Conservation (phyloP, 1,284 basidiomycete genomes). For the Tylopilus sp. region DNA sequence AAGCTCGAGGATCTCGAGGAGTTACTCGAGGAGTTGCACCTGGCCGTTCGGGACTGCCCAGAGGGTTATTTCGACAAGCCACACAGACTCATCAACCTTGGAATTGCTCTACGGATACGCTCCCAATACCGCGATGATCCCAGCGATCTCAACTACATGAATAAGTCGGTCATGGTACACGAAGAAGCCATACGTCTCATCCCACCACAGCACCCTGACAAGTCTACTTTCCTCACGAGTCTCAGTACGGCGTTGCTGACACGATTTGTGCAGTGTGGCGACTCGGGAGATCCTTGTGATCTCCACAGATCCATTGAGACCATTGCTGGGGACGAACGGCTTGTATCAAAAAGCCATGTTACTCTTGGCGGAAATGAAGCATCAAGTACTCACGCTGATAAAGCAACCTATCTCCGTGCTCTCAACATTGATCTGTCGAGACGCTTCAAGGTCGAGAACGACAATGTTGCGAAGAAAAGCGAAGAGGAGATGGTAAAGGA, state of each 20-base stretch:
- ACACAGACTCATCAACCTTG: constrained; percentile 14
- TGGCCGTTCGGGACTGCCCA: not conserved
- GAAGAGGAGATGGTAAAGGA: too few species aligned
- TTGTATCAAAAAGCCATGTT: constrained; percentile 1
- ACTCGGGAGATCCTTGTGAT: not conserved
- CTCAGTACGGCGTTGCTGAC: not conserved
- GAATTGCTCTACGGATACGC: constrained; percentile 4
- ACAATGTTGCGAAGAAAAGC: too few species aligned
- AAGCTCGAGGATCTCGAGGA: not conserved
- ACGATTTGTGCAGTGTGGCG: not conserved
- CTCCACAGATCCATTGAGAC: constrained; percentile 7
- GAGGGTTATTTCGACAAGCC: constrained; percentile 7
- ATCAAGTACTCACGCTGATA: not conserved
- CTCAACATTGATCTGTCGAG: not conserved
- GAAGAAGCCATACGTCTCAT: constrained; percentile 1
- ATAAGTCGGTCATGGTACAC: constrained; percentile 8
- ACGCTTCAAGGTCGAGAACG: not conserved
- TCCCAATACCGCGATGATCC: not conserved
- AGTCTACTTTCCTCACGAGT: not conserved
- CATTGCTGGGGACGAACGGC: not conserved
- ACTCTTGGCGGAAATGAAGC: too few species aligned
- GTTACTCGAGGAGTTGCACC: not conserved
- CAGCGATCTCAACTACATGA: not conserved
- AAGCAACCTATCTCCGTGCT: not conserved
- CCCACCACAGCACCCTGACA: not conserved